Base-by-base conservation (phyloP, 164 flowering plant genomes). In the Magnolia kwangsiensis region DNA sequence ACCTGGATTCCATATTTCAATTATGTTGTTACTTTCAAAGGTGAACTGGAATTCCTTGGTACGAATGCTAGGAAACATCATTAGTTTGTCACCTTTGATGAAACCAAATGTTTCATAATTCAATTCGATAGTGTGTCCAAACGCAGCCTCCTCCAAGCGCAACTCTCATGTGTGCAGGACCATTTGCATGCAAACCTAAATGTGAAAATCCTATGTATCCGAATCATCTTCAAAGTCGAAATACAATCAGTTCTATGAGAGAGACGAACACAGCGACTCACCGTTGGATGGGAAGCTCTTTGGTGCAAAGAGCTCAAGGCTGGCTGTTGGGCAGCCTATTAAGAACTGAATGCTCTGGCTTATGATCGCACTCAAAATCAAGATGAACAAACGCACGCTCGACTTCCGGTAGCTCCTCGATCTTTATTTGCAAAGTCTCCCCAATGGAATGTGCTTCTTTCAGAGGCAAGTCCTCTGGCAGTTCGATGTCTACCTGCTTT, bases 371-470 rank as follows among this genome's bases (percentile, higher is more conserved):
- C 84, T 95, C 99, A 74, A 77, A 92, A 81, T 95, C 98, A 18
- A 95, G 93, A 87, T 95, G 98, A 82, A 95, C 98, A 74, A 93
- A 95, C 37, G 98, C 98, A 11, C 97, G 84, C 80, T 95, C 98
- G 2, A 95, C 98, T 87, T 93, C 96, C 20, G 92, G 89, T 63
- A 95, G 95, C 76, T 86, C 87, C 79, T 95, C 99, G 1, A 95
- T 79, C 85, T 90, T 95, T 51, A 86, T 87, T 78, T 95, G 98
- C 81, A 95, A 80, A 3, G 90, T 69, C 80, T 95, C 99, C 50
- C 99, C 99, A 8, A 93, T 92, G 0, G 88, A 77, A 78, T 95
- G 99, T 8, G 99, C 97, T 80, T 93, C 93, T 84, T 84, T 92
- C 72, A 95, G 74, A 6, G 98, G 98, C 77, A 92, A 51, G 19